phyloP scores from a whole-genome alignment of 2,329 filamentous ascomycete species.

The Fusarium fracticaudum region DNA sequence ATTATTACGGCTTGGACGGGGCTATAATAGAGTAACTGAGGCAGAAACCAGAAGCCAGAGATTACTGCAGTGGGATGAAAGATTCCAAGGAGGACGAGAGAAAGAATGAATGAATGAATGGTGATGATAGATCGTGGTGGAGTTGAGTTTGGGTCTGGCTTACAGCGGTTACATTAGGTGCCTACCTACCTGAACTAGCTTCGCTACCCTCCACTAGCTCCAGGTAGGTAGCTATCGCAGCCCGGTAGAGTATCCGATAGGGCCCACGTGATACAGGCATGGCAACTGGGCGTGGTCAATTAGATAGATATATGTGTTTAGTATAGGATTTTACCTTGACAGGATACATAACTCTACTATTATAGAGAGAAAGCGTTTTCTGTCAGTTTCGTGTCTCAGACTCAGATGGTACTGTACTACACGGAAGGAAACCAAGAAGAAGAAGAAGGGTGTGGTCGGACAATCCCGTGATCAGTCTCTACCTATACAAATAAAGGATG shows the following conservation, averaged over 20 bases:
- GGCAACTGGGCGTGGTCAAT: neutral
- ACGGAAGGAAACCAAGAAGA: neutral
- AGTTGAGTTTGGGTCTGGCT: constrained; percentile 27
- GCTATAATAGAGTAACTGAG: neutral
- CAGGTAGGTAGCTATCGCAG: constrained; percentile 1
- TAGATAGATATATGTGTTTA: neutral
- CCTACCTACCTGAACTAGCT: constrained; percentile 11
- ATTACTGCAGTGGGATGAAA: neutral
- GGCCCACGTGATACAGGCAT: constrained; percentile 39
- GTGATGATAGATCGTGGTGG: constrained; percentile 29
- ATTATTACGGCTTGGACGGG: neutral
- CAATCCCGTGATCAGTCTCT: constrained; percentile 19
- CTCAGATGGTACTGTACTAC: constrained; percentile 19
- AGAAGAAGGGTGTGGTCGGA: constrained; percentile 19
- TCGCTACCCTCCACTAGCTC: neutral
- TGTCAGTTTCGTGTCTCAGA: constrained; percentile 17
- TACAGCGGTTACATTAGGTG: constrained; percentile 41
- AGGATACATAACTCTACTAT: neutral
- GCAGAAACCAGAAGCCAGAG: neutral
- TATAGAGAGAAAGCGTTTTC: neutral
- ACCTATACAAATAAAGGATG: no score
- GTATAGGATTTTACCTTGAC: neutral
- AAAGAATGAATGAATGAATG: constrained; percentile 1
- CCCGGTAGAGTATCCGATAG: constrained; percentile 32
- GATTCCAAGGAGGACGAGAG: neutral